phyloP scores from a whole-genome alignment of 805 yeast species.

The Ascoidea rubescens region DNA sequence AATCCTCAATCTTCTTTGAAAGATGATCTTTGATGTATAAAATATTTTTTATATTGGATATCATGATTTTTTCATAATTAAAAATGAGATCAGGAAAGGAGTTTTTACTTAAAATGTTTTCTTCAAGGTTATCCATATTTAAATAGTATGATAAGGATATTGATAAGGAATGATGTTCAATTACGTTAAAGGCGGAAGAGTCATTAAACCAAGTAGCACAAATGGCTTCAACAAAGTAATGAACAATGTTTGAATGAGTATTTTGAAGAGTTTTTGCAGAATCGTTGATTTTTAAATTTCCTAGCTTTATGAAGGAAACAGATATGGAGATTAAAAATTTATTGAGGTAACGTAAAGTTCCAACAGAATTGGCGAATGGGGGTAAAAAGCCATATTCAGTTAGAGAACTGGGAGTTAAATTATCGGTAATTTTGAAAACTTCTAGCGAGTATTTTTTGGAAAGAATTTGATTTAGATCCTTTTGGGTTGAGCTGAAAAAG shows the following conservation, averaged over 20 bases:
- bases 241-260: slow-evolving; percentile 23
- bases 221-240: slow-evolving; percentile 30
- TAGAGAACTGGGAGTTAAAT: slow-evolving; percentile 1
- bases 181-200: slow-evolving; percentile 19
- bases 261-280: slow-evolving; percentile 22
- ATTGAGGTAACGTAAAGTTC: slow-evolving; percentile 39
- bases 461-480: slow-evolving; percentile 5
- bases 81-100: slow-evolving; percentile 23
- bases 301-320: slow-evolving; percentile 26
- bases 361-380: slow-evolving; percentile 46
- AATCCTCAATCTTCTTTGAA: slow-evolving; percentile 8
- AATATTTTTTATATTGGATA: slow-evolving; percentile 17
- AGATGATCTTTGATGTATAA: slow-evolving; percentile 8
- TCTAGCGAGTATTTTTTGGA: slow-evolving; percentile 7
- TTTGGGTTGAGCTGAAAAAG: slow-evolving; percentile 22
- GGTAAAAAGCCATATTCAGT: slow-evolving; percentile 41
- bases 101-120: slow-evolving; percentile 19
- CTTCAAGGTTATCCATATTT: slow-evolving; percentile 11
- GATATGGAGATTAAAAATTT: slow-evolving; percentile 29
- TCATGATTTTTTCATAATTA: slow-evolving; percentile 23
- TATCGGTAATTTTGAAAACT: slow-evolving; percentile 15
- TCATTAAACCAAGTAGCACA: slow-evolving; percentile 40
- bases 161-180: slow-evolving; percentile 19
- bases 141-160: slow-evolving; percentile 16
- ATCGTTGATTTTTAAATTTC: slow-evolving; percentile 27